phyloP scores from a whole-genome alignment of 345 rosid species.

The Anacardium occidentale region DNA sequence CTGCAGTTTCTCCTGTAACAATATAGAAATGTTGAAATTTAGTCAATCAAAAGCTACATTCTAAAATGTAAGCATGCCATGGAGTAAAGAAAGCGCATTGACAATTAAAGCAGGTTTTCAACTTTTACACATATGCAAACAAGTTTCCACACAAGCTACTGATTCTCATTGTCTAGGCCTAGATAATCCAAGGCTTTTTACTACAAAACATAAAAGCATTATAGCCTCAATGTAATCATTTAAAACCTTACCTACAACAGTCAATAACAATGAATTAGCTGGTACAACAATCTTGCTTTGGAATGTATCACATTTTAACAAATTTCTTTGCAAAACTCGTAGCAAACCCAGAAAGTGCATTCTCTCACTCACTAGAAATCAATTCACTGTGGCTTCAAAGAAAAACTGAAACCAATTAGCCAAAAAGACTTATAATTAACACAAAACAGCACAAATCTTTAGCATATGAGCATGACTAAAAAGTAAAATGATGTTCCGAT shows the following conservation, averaged over 20 bases:
- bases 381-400: not conserved
- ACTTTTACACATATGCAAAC: not conserved
- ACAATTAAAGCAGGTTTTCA: not conserved
- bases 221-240: not conserved
- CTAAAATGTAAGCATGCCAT: not conserved
- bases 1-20: conserved; percentile 19
- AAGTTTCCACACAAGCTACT: not conserved
- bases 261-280: not conserved
- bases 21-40: not conserved
- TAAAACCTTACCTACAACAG: conserved; percentile 13
- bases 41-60: not conserved
- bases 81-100: no score
- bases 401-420: not conserved
- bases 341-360: conserved; percentile 18
- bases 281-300: not conserved
- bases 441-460: not conserved
- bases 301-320: conserved; percentile 12
- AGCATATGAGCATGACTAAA: not conserved
- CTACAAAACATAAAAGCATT: not conserved
- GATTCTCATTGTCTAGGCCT: not conserved
- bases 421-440: not conserved
- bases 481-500: not conserved
- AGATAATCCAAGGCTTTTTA: not conserved
- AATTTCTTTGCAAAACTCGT: conserved; percentile 19
- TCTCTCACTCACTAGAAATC: not conserved